phyloP scores from a whole-genome alignment of 306 rosid species.

The Medicago lupulina region DNA sequence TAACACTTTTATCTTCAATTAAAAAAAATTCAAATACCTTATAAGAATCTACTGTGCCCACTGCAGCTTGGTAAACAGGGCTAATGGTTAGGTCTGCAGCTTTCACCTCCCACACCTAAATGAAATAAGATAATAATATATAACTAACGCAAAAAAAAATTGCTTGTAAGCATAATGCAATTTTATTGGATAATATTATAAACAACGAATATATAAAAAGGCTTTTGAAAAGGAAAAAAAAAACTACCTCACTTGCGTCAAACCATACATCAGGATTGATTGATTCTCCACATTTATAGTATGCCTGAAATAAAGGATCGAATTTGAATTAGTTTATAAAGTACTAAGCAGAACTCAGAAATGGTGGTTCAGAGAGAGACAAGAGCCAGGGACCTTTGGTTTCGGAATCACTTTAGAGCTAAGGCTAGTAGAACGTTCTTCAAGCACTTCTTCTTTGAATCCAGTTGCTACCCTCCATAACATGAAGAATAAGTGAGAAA shows the following conservation, averaged over 20 bases:
- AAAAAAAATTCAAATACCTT: slow-evolving; percentile 64
- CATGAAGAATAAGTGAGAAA: slow-evolving; percentile 34
- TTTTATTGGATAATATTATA: background rate
- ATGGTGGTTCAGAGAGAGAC: slow-evolving; percentile 34
- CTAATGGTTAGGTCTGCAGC: slow-evolving; percentile 96
- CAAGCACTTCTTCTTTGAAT: slow-evolving; percentile 73
- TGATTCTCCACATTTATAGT: slow-evolving; percentile 72
- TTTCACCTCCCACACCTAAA: slow-evolving; percentile 96
- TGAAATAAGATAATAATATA: slow-evolving; percentile 16
- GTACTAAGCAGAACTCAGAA: slow-evolving; percentile 13
- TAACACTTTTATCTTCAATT: slow-evolving; percentile 11
- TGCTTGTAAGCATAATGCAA: slow-evolving; percentile 4
- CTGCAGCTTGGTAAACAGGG: slow-evolving; percentile 91
- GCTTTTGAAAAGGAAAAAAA: background rate
- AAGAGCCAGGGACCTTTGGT: slow-evolving; percentile 68
- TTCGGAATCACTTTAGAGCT: slow-evolving; percentile 74
- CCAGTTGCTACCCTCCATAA: slow-evolving; percentile 70
- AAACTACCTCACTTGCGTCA: slow-evolving; percentile 79
- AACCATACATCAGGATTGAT: slow-evolving; percentile 93
- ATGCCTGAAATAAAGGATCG: slow-evolving; percentile 60
- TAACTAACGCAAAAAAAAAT: background rate
- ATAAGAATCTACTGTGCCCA: slow-evolving; percentile 71
- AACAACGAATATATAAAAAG: background rate
- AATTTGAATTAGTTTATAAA: slow-evolving; percentile 28
- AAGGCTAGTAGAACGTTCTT: slow-evolving; percentile 79